Base-by-base conservation (phyloP, 305 asterid species). In the Fraxinus dipetala region DNA sequence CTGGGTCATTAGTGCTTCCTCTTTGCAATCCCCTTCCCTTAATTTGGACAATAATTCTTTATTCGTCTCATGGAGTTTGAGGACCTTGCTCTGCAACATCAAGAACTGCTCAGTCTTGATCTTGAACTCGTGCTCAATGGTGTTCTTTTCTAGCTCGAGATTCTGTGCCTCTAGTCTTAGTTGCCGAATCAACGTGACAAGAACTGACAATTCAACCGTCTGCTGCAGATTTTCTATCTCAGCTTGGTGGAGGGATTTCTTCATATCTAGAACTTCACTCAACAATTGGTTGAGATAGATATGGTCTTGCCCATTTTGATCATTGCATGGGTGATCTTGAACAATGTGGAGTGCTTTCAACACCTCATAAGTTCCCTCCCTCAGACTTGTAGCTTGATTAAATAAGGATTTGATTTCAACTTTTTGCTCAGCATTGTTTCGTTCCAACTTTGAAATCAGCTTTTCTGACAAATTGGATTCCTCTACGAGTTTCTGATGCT, bases 151-250 rank as follows among this genome's bases (percentile, higher is more conserved):
- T 85, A 79, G 45, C 87, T 84, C 88, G 59, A 93, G 88, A 82
- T 85, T 84, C 79, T 83, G 81, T 18, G 84, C 87, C 80, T 88
- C 92, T 6, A 86, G 45, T 75, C 77, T 87, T 78, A 92, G 88
- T 81, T 95, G 92, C 85, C 86, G 85, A 79, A 96, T 85, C 91
- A 90, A 89, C 78, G 91, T 79, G 69, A 89, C 82, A 83, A 95
- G 92, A 83, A 93, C 91, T 31, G 91, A 91, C 78, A 85, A 77
- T 86, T 90, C 94, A 85, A 94, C 86, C 65, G 84, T 78, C 78
- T 65, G 82, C 79, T 69, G 89, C 84, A 86, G 89, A 83, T 91
- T 92, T 89, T 90, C 95, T 78, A 91, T 93, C 82, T 92, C 95
- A 9, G 88, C 83, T 82, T 85, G 83, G 79, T 35, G 56, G 78